A percentile compares a stretch with the other conserved stretches of the same genome.
phyloP scores from a whole-genome alignment of 805 yeast species.

The Metschnikowia similis region DNA sequence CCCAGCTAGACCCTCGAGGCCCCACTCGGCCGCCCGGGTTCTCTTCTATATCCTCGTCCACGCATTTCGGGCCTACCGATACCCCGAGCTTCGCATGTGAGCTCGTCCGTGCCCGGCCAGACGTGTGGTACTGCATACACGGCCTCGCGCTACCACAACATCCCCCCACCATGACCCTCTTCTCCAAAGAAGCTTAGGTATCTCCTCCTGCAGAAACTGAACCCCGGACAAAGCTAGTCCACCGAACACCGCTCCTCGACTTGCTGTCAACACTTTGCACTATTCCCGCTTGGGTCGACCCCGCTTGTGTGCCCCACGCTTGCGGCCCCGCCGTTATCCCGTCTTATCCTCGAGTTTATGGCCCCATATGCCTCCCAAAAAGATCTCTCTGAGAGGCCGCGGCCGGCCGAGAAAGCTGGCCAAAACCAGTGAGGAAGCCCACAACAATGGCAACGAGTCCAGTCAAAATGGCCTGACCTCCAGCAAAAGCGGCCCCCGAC shows the following conservation, averaged over 20 bases:
- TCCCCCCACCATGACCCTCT: neutral
- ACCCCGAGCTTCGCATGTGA: too few relatives aligned
- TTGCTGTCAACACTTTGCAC: neutral
- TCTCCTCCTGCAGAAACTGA: neutral
- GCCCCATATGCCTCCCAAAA: constrained; percentile 11
- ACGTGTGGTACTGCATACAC: neutral
- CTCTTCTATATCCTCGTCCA: too few relatives aligned
- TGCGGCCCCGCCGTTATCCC: too few relatives aligned
- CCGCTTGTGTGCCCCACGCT: too few relatives aligned
- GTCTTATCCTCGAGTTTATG: neutral
- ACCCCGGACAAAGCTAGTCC: neutral
- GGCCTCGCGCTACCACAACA: neutral
- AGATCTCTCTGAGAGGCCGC: neutral
- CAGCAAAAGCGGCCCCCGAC: neutral
- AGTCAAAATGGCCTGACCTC: neutral
- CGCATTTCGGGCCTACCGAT: too few relatives aligned
- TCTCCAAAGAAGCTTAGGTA: neutral
- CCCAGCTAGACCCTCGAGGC: too few relatives aligned
- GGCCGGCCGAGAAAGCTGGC: constrained; percentile 1
- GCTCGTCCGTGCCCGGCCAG: neutral
- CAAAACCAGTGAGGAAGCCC: neutral
- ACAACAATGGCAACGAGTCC: neutral
- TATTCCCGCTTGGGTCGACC: neutral
- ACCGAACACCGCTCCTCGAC: neutral
- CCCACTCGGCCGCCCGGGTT: too few relatives aligned